Evolutionary conservation across 2,329 filamentous ascomycete species (phyloP), one percentile per base, ranked within the genome.

Genomic region (Alternaria brassicicola): DNA sequence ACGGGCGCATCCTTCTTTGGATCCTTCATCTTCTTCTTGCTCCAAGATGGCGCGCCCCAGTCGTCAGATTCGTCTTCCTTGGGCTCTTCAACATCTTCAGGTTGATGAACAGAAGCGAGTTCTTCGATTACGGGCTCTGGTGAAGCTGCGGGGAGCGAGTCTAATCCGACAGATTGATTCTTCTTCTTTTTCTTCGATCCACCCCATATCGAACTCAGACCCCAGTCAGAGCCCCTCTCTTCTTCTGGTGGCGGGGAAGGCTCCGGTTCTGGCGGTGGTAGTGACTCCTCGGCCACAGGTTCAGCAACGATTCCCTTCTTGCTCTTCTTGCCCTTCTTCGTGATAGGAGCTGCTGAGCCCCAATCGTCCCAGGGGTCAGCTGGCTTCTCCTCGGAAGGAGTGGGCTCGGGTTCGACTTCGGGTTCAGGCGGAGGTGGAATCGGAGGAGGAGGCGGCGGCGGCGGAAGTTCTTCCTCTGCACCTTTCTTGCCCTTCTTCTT

Each of bases 41-140:
- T 80, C 50, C 82, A 85, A 30, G 82, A 83, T 80, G 85, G 87
- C 46, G 83, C 82, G 58, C 79, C 82, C 71, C 85, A 86, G 64
- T 85, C 85, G 56, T 84, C 84, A 52, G 85, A 83, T 13, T 79
- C 77, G 26, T 82, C 80, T 15, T 74, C 74, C 56, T 80, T 80
- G 2, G 82, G 80, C 65, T 85, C 83, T 56, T 84, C 81, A 7
- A 84, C 76, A 23, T 73, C 78, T 61, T 81, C 81, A n/a, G 82
- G 80, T 55, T 76, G 75, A 64, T 80, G 78, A 7, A 78, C 64
- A 33, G 65, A 61, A 13, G 69, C 62, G 15, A 60, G 35, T 25
- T 73, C 71, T 49, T 74, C 74, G 15, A 72, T 61, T 9, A 71
- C 47, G 13, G 67, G 62, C 41, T 74, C 69, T 5, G 69, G 64